Conservation (phyloP, 2,329 filamentous ascomycete genomes). For the Neofusicoccum laricinum region DNA sequence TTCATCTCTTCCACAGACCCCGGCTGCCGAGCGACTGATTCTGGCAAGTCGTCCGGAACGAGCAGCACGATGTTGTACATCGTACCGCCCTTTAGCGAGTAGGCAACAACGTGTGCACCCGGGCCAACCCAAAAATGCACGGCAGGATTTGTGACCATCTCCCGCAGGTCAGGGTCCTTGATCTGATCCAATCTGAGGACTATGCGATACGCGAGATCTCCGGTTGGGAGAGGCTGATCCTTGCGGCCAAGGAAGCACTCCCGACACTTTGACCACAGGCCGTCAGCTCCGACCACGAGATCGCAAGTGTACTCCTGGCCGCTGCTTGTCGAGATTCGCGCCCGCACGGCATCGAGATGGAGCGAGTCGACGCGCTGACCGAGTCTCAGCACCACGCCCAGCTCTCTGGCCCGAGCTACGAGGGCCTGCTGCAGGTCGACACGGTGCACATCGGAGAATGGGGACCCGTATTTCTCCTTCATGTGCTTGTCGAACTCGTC, state of each 20-base stretch:
- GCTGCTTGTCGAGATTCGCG: conserved; percentile 39
- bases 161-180: conserved; percentile 47
- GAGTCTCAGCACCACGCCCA: conserved; percentile 53
- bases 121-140: conserved; percentile 65
- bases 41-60: conserved; percentile 61
- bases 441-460: conserved; percentile 60
- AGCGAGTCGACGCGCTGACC: conserved; percentile 48
- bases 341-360: conserved; percentile 43
- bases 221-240: conserved; percentile 55
- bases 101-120: conserved; percentile 59
- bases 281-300: conserved; percentile 62
- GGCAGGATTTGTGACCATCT: conserved; percentile 52
- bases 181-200: conserved; percentile 55
- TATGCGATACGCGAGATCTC: conserved; percentile 64
- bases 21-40: conserved; percentile 49
- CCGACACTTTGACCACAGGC: conserved; percentile 60
- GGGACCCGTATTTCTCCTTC: conserved; percentile 53
- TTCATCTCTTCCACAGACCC: conserved; percentile 62
- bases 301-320: conserved; percentile 49
- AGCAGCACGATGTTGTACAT: conserved; percentile 67
- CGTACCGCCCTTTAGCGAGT: conserved; percentile 57
- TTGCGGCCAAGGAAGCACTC: conserved; percentile 46
- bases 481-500: conserved; percentile 54
- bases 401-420: conserved; percentile 48
- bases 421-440: conserved; percentile 59